Evolutionary conservation across 805 yeast species (phyloP).

Genomic region (Yamadazyma takamatsuzukensis): DNA sequence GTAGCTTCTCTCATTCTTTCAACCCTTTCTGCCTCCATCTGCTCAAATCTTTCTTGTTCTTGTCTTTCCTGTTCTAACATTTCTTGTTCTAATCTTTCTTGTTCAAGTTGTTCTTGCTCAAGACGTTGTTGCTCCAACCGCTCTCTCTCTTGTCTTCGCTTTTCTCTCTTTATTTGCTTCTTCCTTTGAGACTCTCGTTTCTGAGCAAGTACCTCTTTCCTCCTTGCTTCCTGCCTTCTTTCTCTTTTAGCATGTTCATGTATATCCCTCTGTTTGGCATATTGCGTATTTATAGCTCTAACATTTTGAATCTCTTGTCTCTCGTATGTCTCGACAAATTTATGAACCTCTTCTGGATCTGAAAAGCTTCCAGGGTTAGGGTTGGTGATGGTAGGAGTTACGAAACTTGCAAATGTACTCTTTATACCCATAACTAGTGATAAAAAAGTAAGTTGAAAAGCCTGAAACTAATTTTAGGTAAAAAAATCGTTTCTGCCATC

Average conservation of each 20-base stretch:
- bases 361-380: conserved; percentile 7
- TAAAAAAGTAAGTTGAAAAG: too few species aligned
- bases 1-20: conserved; percentile 1
- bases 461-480: too few species aligned
- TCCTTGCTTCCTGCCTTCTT: conserved; percentile 1
- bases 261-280: too few species aligned
- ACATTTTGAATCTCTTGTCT: too few species aligned
- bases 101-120: neutral
- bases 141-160: neutral
- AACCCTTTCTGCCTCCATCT: conserved; percentile 3
- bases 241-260: neutral
- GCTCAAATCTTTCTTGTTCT: conserved; percentile 3
- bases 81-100: conserved; percentile 1
- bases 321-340: conserved; percentile 3
- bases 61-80: conserved; percentile 3
- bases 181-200: too few species aligned
- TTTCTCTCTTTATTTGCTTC: neutral
- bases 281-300: too few species aligned
- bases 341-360: conserved; percentile 3
- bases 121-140: neutral
- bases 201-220: too few species aligned
- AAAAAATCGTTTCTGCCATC: too few species aligned
- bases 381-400: conserved; percentile 13
- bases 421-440: conserved; percentile 12
- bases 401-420: conserved; percentile 6